phyloP scores from a whole-genome alignment of 2,329 filamentous ascomycete species.

The Penicillium sp. region DNA sequence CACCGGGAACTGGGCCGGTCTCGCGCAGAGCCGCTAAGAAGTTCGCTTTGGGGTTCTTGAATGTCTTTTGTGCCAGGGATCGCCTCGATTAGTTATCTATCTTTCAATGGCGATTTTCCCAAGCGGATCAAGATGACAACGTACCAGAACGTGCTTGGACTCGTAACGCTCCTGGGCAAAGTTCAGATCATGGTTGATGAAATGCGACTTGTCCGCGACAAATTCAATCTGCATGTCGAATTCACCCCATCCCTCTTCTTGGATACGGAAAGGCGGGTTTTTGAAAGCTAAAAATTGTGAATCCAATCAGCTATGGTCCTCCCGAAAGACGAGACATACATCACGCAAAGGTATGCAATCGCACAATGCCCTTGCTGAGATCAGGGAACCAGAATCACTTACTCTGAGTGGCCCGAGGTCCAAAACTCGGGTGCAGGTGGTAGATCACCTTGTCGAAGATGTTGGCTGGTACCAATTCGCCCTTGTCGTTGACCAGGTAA shows the following conservation, averaged over 20 bases:
- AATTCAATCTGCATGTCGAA: slow-evolving; percentile 92
- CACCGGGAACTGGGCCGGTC: slow-evolving; percentile 81
- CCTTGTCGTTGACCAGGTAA: slow-evolving; percentile 81
- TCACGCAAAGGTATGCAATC: not conserved
- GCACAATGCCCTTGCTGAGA: not conserved
- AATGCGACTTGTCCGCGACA: slow-evolving; percentile 83
- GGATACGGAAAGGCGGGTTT: slow-evolving; percentile 83
- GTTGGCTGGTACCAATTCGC: slow-evolving; percentile 78
- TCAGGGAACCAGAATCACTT: slow-evolving; percentile 43
- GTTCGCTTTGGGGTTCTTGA: slow-evolving; percentile 92
- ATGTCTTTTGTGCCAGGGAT: slow-evolving; percentile 55
- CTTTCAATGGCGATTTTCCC: not conserved
- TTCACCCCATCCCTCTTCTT: slow-evolving; percentile 97
- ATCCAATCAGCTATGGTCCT: slow-evolving; percentile 6
- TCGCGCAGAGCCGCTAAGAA: slow-evolving; percentile 79
- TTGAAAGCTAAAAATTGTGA: slow-evolving; percentile 65
- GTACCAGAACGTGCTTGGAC: slow-evolving; percentile 72
- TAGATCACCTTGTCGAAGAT: slow-evolving; percentile 93
- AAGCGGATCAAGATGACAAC: slow-evolving; percentile 31
- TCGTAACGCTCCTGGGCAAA: slow-evolving; percentile 84
- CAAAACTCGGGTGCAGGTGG: slow-evolving; percentile 92
- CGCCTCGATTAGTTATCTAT: not conserved
- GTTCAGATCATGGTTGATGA: slow-evolving; percentile 86
- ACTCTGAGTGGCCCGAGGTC: slow-evolving; percentile 80
- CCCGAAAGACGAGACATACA: not conserved